These are phyloP conservation scores for Aspergillus biplanus DNA, from an alignment of 495 filamentous ascomycete genomes.

Conservation along the genomic window DNA sequence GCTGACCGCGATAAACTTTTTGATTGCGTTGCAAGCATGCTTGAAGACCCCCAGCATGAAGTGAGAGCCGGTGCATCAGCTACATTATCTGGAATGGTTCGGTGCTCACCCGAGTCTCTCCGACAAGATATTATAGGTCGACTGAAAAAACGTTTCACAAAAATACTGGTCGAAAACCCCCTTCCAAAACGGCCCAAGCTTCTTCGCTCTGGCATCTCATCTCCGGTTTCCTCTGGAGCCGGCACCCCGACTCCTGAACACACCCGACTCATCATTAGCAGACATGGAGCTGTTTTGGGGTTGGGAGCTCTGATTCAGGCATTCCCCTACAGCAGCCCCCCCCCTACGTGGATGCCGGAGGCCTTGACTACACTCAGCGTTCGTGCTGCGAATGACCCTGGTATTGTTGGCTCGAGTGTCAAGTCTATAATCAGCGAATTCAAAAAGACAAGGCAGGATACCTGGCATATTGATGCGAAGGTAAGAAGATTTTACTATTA, in stretches of 20 bases:
- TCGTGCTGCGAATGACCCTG: constrained; percentile 83
- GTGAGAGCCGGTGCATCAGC: constrained; percentile 90
- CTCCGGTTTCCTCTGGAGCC: constrained; percentile 60
- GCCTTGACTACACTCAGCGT: constrained; percentile 85
- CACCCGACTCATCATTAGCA: constrained; percentile 73
- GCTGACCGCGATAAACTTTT: constrained; percentile 79
- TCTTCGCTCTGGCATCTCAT: constrained; percentile 39
- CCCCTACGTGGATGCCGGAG: constrained; percentile 91
- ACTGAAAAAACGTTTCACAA: constrained; percentile 78
- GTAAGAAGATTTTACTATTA: constrained; percentile 47
- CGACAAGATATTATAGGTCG: constrained; percentile 74
- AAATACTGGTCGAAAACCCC: constrained; percentile 75
- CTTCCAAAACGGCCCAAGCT: constrained; percentile 73
- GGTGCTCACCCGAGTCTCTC: constrained; percentile 85
- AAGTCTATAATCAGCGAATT: constrained; percentile 96
- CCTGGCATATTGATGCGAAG: constrained; percentile 97
- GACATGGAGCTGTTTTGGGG: constrained; percentile 91
- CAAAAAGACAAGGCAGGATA: constrained; percentile 99
- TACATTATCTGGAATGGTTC: constrained; percentile 95
- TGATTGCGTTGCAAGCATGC: constrained; percentile 89
- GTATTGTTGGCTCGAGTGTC: constrained; percentile 95
- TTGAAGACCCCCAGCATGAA: constrained; percentile 89
- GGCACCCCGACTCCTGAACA: constrained; percentile 81
- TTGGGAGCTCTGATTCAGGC: constrained; percentile 90
- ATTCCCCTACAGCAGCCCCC: constrained; percentile 95